Base-by-base conservation (phyloP, 1,284 basidiomycete species). In the Ceratobasidium sp. region DNA sequence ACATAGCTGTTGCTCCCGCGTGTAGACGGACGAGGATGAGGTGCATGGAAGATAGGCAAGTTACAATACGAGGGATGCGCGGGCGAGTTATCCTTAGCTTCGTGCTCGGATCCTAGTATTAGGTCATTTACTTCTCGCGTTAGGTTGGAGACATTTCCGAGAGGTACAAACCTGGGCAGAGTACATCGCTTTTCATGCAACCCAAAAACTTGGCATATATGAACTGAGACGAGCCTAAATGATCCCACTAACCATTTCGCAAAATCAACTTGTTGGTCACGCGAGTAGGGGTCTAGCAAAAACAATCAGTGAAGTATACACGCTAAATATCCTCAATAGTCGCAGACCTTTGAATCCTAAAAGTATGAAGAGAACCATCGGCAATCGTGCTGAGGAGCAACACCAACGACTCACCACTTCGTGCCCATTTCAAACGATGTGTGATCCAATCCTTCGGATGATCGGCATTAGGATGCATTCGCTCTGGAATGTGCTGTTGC, bases 361-460 rank as follows among this genome's bases (percentile, higher is more conserved):
- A 15, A 15, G 49, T 15, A 61, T 6, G 60, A 61, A 10, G 23
- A 18, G 18, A 61, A 33, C 15, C 39, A 13, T 6, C 28, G 28
- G 7, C 23, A 33, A 61, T 10, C 3, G 56, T 51, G 5, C 3
- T n/a, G n/a, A n/a, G n/a, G n/a, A n/a, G n/a, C n/a, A n/a, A n/a
- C 40, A 56, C 20, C 28, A 39, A 75, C 39, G 55, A 49, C 73
- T 53, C 6, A 76, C 73, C 73, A 61, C 56, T 77, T 7, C 91
- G 86, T 79, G 86, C 86, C 91, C 91, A 92, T 79, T 87, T 87
- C 28, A 92, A 80, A n/a, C 82, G 83, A 80, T 92, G 91, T 3
- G 88, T 88, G 33, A 92, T 84, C 79, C 85, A 86, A 77, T 92
- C 91, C 79, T 92, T 92, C 0, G 86, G 60, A 18, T 83, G 83